Conservation (phyloP, 805 yeast species). For the Candida maesae region DNA sequence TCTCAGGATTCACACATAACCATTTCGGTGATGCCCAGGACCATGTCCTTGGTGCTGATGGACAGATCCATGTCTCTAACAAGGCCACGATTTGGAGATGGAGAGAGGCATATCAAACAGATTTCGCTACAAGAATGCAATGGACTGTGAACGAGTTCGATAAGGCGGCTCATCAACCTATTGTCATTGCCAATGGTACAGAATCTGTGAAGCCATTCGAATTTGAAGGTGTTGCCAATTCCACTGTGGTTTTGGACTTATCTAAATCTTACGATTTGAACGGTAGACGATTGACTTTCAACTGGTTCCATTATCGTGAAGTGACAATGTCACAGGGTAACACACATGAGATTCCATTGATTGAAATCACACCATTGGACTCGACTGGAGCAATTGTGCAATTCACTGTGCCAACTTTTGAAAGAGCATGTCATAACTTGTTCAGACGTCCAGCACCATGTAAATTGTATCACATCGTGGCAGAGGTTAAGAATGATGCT, state of each 20-base stretch:
- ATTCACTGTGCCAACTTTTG: slow-evolving; percentile 11
- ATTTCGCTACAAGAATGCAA: slow-evolving; percentile 31
- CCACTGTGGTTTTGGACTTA: slow-evolving; percentile 23
- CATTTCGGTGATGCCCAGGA: slow-evolving; percentile 28
- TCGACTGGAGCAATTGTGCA: slow-evolving; percentile 14
- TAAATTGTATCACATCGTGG: slow-evolving; percentile 1
- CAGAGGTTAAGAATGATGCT: slow-evolving; percentile 3
- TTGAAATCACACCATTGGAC: slow-evolving; percentile 11
- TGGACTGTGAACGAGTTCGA: slow-evolving; percentile 30
- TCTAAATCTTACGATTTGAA: slow-evolving; percentile 27
- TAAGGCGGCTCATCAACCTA: slow-evolving; percentile 24
- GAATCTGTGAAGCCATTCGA: slow-evolving; percentile 20
- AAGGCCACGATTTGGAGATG: slow-evolving; percentile 33
- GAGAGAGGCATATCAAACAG: slow-evolving; percentile 30
- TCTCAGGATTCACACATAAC: slow-evolving; percentile 14
- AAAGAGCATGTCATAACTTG: slow-evolving; percentile 11
- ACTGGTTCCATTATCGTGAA: slow-evolving; percentile 28
- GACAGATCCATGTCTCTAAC: slow-evolving; percentile 17
- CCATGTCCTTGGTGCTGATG: slow-evolving; percentile 6
- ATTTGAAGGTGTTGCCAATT: slow-evolving; percentile 13
- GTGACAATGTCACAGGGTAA: slow-evolving; percentile 20
- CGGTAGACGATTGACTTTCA: slow-evolving; percentile 4
- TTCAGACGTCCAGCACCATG: slow-evolving; percentile 8
- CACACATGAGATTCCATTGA: slow-evolving; percentile 20
- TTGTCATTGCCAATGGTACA: slow-evolving; percentile 23